Conservation (phyloP, 2,329 filamentous ascomycete species). For the Coniochaeta sp. region DNA sequence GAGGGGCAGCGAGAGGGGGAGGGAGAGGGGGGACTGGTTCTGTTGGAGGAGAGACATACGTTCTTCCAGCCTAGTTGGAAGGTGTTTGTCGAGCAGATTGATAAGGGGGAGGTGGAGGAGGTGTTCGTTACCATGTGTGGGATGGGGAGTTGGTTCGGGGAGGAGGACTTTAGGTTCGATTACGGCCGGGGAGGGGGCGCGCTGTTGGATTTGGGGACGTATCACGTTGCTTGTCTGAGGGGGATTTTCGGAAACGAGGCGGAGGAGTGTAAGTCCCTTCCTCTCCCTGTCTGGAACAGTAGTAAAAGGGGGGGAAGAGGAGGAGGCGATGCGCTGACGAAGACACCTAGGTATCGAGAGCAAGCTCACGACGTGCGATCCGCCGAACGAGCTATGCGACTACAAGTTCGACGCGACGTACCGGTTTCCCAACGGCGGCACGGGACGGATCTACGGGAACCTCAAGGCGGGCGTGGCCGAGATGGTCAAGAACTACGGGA, state of each 20-base stretch:
- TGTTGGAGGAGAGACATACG: conserved; percentile 47
- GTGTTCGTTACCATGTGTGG: conserved; percentile 22
- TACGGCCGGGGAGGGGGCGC: conserved; percentile 34
- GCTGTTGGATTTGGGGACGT: conserved; percentile 31
- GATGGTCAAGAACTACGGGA: conserved; percentile 5
- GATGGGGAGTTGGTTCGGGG: conserved; percentile 21
- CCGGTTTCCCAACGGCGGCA: conserved; percentile 30
- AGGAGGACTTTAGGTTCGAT: conserved; percentile 35
- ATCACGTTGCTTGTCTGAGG: conserved; percentile 29
- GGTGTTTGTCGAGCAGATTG: conserved; percentile 30
- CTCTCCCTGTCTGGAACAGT: no score
- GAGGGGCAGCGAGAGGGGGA: no score
- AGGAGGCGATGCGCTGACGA: no score
- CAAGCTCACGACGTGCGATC: background rate
- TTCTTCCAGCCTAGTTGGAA: conserved; percentile 43
- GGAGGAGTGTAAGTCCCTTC: no score
- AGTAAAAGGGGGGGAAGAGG: no score
- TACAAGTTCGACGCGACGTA: conserved; percentile 26
- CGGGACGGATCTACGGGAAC: conserved; percentile 23
- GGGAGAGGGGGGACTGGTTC: conserved; percentile 27
- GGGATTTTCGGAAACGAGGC: conserved; percentile 31
- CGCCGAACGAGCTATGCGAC: conserved; percentile 17
- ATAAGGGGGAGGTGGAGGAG: conserved; percentile 27
- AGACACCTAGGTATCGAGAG: background rate
- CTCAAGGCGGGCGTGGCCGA: conserved; percentile 15